Evolutionary conservation across 1,284 basidiomycete species (phyloP), one percentile per base, ranked within the genome.

Genomic region (Rhodotorula sp.): DNA sequence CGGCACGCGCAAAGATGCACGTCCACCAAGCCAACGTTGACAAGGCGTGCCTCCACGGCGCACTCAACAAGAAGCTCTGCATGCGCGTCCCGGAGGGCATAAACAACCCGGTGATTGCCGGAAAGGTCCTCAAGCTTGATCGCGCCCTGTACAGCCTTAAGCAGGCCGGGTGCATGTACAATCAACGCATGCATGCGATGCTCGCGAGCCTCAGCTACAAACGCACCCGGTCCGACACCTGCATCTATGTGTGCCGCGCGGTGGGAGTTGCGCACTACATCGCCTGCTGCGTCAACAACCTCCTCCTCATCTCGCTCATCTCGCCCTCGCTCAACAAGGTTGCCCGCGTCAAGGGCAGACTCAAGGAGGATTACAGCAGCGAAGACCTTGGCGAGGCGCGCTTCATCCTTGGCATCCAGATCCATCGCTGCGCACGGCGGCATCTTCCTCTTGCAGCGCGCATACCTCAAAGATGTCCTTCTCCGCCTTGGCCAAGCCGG

Each of bases 1-100:
- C 83, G 10, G 81, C 83, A 7, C 21, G 64, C 4, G 61, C 81
- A 32, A 79, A 81, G 51, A 74, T 73, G 34, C 78, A 82, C 44
- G 60, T 84, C 1, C 79, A 83, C 57, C 81, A 83, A 51, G 80
- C 85, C 34, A 82, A 86, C 72, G 79, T 86, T 55, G 82, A 82
- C 32, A 78, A 77, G 0, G 83, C 83, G 0, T 86, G 82, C 66
- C 78, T 85, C 1, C 82, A 85, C 75, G 83, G 83, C 1, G 55
- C 79, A 0, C 79, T 87, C 0, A 78, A 83, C 1, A 83, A 85
- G 61, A 77, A 79, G 2, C 77, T 84, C 53, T 84, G 82, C 72
- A 80, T 82, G 76, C 67, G 77, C 25, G 79, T 80, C 5, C 81
- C 82, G 12, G 76, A 76, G 19, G 80, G 81, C 5, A 80, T 72